Conservation (phyloP, 176 grass and related monocot genomes). For the Triticum timopheevii region DNA sequence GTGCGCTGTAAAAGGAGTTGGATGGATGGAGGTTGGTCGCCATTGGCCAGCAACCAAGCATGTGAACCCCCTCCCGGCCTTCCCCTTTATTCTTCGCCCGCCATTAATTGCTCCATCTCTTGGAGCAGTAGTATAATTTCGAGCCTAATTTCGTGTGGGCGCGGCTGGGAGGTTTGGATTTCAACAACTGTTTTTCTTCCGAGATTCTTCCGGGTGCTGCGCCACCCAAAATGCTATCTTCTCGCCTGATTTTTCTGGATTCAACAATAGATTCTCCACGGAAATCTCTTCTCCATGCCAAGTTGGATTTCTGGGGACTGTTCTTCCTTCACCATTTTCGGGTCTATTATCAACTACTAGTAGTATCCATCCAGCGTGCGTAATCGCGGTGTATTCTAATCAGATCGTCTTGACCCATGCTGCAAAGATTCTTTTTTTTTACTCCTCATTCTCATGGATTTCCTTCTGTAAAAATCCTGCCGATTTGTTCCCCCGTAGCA, state of each 20-base stretch:
- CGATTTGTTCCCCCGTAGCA: not conserved
- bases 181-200: not conserved
- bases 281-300: not conserved
- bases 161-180: not conserved
- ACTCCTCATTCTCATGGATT: constrained; percentile 26
- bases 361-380: not conserved
- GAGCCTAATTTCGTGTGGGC: not conserved
- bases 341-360: not conserved
- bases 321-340: not conserved
- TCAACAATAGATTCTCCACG: not conserved
- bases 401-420: not conserved
- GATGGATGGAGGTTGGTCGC: not conserved
- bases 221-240: not conserved
- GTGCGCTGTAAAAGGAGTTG: not conserved
- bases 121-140: not conserved
- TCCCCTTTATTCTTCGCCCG: not conserved
- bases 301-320: not conserved
- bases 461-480: not conserved
- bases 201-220: not conserved
- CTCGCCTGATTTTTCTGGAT: not conserved
- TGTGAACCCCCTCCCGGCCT: not conserved
- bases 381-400: not conserved
- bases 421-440: not conserved
- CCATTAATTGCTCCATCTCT: constrained; percentile 3
- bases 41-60: not conserved